A percentile compares a stretch with the other conserved stretches of the same genome.
phyloP scores from a whole-genome alignment of 2,329 filamentous ascomycete species.

The Exserohilum rostratum region DNA sequence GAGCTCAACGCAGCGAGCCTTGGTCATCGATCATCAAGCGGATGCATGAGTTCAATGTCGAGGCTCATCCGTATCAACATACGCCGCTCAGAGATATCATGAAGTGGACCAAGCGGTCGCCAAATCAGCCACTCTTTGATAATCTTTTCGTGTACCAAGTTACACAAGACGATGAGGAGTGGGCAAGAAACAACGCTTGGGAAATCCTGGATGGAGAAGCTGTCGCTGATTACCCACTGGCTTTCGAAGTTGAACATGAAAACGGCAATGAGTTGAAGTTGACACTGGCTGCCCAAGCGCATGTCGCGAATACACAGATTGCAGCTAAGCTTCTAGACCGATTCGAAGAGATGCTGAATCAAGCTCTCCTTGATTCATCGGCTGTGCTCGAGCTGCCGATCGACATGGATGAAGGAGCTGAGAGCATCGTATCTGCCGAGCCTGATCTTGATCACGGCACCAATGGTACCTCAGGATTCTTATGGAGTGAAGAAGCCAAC shows the following conservation, averaged over 20 bases:
- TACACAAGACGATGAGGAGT: conserved; percentile 25
- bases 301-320: conserved; percentile 45
- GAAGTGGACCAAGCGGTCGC: conserved; percentile 72
- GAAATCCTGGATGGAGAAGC: conserved; percentile 48
- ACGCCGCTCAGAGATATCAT: conserved; percentile 79
- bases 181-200: conserved; percentile 59
- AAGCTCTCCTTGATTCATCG: conserved; percentile 45
- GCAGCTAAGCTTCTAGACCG: conserved; percentile 51
- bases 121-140: conserved; percentile 67
- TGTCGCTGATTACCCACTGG: conserved; percentile 73
- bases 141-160: conserved; percentile 82
- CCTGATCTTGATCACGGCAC: neutral
- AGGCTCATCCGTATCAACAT: conserved; percentile 74
- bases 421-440: neutral
- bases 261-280: conserved; percentile 58
- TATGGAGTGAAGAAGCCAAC: conserved; percentile 64
- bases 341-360: conserved; percentile 51
- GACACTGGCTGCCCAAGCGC: conserved; percentile 64
- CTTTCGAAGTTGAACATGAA: conserved; percentile 72
- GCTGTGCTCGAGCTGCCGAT: conserved; percentile 16
- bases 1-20: conserved; percentile 52
- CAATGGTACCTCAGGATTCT: conserved; percentile 48
- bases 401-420: neutral
- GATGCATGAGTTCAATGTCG: conserved; percentile 74
- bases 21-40: conserved; percentile 66